Conservation (phyloP, 805 yeast genomes). For the Schwanniomyces polymorphus region DNA sequence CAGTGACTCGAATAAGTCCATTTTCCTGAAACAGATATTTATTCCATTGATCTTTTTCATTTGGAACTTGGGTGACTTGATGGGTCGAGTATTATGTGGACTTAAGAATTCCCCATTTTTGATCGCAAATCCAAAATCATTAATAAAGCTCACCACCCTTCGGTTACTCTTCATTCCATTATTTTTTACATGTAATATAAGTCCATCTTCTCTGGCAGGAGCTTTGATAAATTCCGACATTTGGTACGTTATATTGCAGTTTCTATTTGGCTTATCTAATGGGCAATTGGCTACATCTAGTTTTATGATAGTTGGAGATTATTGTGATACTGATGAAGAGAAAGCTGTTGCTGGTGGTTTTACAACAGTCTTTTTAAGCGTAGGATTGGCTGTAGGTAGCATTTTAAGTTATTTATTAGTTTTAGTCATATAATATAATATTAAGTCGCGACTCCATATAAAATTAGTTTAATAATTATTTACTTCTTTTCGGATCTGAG, state of each 20-base stretch:
- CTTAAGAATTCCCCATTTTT: slow-evolving; percentile 34
- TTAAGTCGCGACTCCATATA: neutral
- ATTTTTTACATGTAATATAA: slow-evolving; percentile 66
- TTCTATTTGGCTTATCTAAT: slow-evolving; percentile 80
- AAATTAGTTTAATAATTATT: neutral
- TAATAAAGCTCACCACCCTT: slow-evolving; percentile 54
- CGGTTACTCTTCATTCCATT: slow-evolving; percentile 68
- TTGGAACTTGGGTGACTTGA: slow-evolving; percentile 90
- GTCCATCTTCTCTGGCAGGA: slow-evolving; percentile 33
- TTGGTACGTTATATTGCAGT: slow-evolving; percentile 68
- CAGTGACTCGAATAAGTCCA: slow-evolving; percentile 22
- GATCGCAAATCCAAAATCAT: slow-evolving; percentile 39
- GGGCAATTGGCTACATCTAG: slow-evolving; percentile 83
- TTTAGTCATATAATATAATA: slow-evolving; percentile 9
- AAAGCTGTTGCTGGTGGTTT: slow-evolving; percentile 95
- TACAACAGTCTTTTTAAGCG: slow-evolving; percentile 73
- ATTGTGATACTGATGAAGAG: slow-evolving; percentile 61
- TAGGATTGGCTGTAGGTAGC: slow-evolving; percentile 81
- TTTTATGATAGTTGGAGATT: slow-evolving; percentile 71
- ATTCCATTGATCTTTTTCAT: slow-evolving; percentile 77
- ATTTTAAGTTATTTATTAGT: slow-evolving; percentile 71
- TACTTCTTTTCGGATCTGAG: neutral
- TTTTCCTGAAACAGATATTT: slow-evolving; percentile 49
- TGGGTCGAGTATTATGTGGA: slow-evolving; percentile 73
- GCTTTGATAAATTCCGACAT: slow-evolving; percentile 56